Percentiles rank a stretch among this genome's conserved stretches.
These are phyloP conservation scores for Podospora comata DNA, from an alignment of 495 filamentous ascomycete species.

Conservation along the genomic window DNA sequence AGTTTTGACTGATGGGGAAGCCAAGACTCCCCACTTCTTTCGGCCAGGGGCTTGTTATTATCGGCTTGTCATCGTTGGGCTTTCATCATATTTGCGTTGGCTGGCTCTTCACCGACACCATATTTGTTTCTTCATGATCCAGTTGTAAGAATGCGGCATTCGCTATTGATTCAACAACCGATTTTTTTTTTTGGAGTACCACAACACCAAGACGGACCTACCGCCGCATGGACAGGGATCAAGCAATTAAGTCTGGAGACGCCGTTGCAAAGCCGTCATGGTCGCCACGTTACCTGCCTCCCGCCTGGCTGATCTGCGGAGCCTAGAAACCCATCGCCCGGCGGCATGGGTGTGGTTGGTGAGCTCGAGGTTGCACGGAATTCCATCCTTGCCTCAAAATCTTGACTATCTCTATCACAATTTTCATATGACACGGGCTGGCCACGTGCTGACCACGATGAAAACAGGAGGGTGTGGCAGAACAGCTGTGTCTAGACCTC, in stretches of 20 bases:
- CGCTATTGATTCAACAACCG: not conserved
- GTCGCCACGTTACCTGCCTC: constrained; percentile 22
- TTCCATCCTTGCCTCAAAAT: constrained; percentile 1
- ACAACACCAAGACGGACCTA: constrained; percentile 20
- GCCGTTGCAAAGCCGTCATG: constrained; percentile 16
- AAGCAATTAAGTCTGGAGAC: constrained; percentile 14
- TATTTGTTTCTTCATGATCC: not conserved
- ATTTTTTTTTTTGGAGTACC: not conserved
- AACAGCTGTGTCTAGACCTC: not conserved
- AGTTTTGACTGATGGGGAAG: too few species aligned
- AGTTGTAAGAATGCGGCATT: not conserved
- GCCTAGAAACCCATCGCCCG: constrained; percentile 25
- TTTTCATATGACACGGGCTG: not conserved
- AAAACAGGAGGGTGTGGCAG: not conserved
- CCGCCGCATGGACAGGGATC: constrained; percentile 27
- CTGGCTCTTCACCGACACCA: not conserved
- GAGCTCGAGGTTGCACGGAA: constrained; percentile 10
- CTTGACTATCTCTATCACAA: not conserved
- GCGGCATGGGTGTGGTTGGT: not conserved
- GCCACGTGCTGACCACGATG: not conserved
- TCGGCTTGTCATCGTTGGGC: not conserved
- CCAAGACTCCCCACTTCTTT: too few species aligned
- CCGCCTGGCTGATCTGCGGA: constrained; percentile 21
- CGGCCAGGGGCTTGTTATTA: not conserved
- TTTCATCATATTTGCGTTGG: not conserved